phyloP scores from a whole-genome alignment of 2,329 filamentous ascomycete species.

The Metarhizium sp. region DNA sequence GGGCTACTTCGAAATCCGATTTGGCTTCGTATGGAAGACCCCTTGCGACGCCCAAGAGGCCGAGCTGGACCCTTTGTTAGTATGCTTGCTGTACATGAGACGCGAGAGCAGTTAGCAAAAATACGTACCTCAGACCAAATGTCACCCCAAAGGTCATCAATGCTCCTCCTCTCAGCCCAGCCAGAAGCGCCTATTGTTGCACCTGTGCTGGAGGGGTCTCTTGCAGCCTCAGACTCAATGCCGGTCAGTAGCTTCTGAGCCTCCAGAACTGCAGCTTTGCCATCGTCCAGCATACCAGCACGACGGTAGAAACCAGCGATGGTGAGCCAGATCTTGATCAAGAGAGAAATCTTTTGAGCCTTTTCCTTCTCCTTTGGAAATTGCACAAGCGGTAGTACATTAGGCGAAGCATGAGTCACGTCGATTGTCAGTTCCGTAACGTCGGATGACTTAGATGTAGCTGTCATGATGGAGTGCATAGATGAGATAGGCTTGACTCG shows the following conservation, averaged over 20 bases:
- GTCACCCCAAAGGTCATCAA: conserved; percentile 79
- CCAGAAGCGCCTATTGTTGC: conserved; percentile 49
- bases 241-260: conserved; percentile 65
- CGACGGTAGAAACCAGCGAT: conserved; percentile 82
- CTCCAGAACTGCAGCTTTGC: conserved; percentile 70
- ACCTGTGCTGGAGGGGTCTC: conserved; percentile 52
- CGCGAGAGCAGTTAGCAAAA: not conserved
- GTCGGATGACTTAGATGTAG: conserved; percentile 28
- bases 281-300: conserved; percentile 71
- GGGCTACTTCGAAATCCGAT: conserved; percentile 69
- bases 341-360: conserved; percentile 38
- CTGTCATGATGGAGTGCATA: conserved; percentile 35
- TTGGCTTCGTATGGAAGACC: conserved; percentile 59
- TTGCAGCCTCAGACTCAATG: conserved; percentile 58
- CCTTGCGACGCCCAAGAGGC: conserved; percentile 54
- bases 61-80: conserved; percentile 42
- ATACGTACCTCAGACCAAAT: conserved; percentile 63
- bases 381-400: conserved; percentile 40
- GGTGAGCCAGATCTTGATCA: conserved; percentile 82
- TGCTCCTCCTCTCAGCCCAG: conserved; percentile 73
- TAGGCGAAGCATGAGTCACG: conserved; percentile 33
- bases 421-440: conserved; percentile 30
- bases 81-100: not conserved
- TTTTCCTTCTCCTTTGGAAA: conserved; percentile 45
- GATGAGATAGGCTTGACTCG: conserved; percentile 33